These are phyloP conservation scores for Monilinia polystroma DNA, from an alignment of 2,329 filamentous ascomycete species.

Conservation along the genomic window DNA sequence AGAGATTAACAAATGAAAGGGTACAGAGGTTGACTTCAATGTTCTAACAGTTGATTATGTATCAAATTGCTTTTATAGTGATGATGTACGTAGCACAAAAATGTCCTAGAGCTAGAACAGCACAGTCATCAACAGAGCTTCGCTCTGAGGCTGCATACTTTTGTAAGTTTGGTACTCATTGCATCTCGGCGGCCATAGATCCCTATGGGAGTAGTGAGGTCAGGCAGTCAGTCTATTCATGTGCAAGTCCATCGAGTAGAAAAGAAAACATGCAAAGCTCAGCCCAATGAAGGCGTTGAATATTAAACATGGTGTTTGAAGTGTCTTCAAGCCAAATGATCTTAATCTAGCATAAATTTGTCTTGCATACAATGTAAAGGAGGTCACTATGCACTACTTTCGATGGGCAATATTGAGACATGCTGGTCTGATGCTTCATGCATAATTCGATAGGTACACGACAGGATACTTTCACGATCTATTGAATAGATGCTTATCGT, in stretches of 20 bases:
- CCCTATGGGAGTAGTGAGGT: background rate
- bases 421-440: background rate
- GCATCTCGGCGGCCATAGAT: background rate
- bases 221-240: background rate
- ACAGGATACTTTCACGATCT: slow-evolving; percentile 15
- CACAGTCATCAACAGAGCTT: background rate
- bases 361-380: background rate
- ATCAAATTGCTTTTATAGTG: background rate
- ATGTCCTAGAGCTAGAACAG: background rate
- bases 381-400: background rate
- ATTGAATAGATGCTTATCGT: slow-evolving; percentile 19
- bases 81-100: background rate
- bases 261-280: background rate
- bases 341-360: background rate
- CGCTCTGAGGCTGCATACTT: background rate
- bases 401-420: background rate
- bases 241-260: background rate
- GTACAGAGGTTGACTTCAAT: background rate
- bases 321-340: background rate
- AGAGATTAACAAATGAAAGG: background rate
- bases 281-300: background rate
- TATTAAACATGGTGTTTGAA: too few relatives aligned
- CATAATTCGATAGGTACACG: slow-evolving; percentile 1
- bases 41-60: background rate
- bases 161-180: background rate